Percentiles rank a stretch among this genome's conserved stretches.
These are phyloP conservation scores for Phlebiopsis gigantea DNA, from an alignment of 768 basidiomycete genomes.

Conservation along the genomic window DNA sequence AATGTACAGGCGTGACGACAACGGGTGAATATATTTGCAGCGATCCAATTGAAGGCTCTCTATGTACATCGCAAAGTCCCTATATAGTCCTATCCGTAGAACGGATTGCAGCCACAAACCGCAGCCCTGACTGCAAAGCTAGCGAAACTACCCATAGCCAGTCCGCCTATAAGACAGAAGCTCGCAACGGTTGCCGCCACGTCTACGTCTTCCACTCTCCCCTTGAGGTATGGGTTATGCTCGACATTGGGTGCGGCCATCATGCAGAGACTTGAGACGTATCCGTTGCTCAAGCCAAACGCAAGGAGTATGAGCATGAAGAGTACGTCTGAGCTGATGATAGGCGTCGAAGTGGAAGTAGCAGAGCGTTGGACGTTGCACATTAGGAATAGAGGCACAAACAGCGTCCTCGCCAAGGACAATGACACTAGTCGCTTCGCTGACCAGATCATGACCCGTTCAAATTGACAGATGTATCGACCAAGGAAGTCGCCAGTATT, in stretches of 20 bases:
- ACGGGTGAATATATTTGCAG: no score
- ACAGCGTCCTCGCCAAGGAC: constrained; percentile 68
- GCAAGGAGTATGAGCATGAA: constrained; percentile 69
- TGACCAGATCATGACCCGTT: constrained; percentile 63
- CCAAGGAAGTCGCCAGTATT: constrained; percentile 70
- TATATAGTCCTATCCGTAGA: no score
- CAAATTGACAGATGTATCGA: constrained; percentile 63
- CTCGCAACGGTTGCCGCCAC: constrained; percentile 76
- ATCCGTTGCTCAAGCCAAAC: constrained; percentile 82
- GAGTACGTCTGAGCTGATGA: constrained; percentile 71
- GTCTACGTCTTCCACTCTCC: constrained; percentile 73
- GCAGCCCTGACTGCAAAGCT: constrained; percentile 76
- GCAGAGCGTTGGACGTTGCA: constrained; percentile 70
- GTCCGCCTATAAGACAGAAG: constrained; percentile 74
- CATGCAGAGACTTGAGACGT: constrained; percentile 71
- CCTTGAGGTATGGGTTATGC: constrained; percentile 69
- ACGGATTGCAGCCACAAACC: constrained; percentile 75
- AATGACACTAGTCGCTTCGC: constrained; percentile 54
- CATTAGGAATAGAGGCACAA: constrained; percentile 83
- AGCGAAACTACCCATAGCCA: constrained; percentile 67
- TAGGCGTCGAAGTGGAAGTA: constrained; percentile 29
- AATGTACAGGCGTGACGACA: no score
- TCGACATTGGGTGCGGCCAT: constrained; percentile 79
- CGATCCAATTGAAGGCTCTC: no score
- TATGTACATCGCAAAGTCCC: no score